Base-by-base conservation (phyloP, 2,329 filamentous ascomycete species). In the Ilyonectria robusta region DNA sequence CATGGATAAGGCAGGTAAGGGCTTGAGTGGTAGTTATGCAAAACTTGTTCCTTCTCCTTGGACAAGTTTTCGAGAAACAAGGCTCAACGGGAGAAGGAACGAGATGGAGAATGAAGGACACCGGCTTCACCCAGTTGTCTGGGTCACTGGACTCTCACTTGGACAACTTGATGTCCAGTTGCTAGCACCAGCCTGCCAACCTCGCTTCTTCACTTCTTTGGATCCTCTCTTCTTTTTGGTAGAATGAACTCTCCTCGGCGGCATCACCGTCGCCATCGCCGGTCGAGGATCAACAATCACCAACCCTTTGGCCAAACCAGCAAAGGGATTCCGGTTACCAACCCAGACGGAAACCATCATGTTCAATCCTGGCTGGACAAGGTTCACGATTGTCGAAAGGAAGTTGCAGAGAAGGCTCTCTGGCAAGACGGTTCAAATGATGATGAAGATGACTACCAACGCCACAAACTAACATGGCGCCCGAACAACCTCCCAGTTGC, bases 401-500 rank as follows among this genome's bases (percentile, higher is more conserved):
- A 26, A 44, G 21, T n/a, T 46, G n/a, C 37, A 19, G 11, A 11
- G 3, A 7, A 10, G 13, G 15, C 23, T 26, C 17, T 35, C 2
- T 13, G 21, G 19, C 54, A 40, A 2, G 23, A 48, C 7, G 37
- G 46, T 13, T 33, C 31, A 47, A 31, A 35, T 17, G 11, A 37
- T 11, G 31, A 23, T 19, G 7, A 4, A 7, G 21, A 62, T n/a
- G 26, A 31, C 19, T n/a, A 21, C 19, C 42, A 17, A 4, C 55
- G 6, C n/a, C 31, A n/a, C 23, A 29, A 55, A 13, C 17, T 40
- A 50, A 33, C 26, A 19, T 66, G 64, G 64, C 44, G 47, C 47
- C 64, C 64, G 11, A 48, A 66, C 13, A 66, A 66, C 13, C 55
- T 66, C 3, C 64, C 64, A 40, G 48, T 66, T 23, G 40, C 59